Percentiles rank a stretch among this genome's conserved stretches.
Conservation (phyloP, 805 yeast species). For the Spathaspora girioi region DNA sequence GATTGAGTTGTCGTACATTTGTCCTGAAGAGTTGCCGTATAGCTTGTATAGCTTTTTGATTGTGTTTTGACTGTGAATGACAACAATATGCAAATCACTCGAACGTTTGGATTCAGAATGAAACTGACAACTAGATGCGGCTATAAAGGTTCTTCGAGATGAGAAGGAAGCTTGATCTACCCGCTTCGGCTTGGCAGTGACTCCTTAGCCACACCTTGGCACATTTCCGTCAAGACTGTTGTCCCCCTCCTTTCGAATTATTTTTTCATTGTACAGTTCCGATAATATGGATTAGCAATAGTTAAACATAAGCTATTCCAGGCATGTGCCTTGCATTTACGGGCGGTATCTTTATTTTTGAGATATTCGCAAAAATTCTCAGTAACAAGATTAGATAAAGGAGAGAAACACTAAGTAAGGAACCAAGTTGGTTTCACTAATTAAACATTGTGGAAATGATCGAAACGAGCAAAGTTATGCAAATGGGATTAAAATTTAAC, state of each 20-base stretch:
- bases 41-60: too few species aligned
- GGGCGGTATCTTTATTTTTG: background rate
- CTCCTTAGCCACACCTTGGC: background rate
- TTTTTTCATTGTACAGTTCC: background rate
- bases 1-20: too few species aligned
- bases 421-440: too few species aligned
- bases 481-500: too few species aligned
- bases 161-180: background rate
- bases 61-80: too few species aligned
- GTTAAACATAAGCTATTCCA: background rate
- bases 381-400: background rate
- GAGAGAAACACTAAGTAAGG: background rate
- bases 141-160: too few species aligned
- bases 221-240: background rate
- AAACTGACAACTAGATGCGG: too few species aligned
- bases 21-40: too few species aligned
- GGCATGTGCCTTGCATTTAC: background rate
- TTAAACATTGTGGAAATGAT: too few species aligned
- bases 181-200: background rate
- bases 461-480: too few species aligned
- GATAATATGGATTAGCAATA: background rate
- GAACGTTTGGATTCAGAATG: too few species aligned
- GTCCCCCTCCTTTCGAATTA: background rate
- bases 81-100: too few species aligned
- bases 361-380: background rate